Conservation (phyloP, 495 filamentous ascomycete species). For the Monascus purpureus region DNA sequence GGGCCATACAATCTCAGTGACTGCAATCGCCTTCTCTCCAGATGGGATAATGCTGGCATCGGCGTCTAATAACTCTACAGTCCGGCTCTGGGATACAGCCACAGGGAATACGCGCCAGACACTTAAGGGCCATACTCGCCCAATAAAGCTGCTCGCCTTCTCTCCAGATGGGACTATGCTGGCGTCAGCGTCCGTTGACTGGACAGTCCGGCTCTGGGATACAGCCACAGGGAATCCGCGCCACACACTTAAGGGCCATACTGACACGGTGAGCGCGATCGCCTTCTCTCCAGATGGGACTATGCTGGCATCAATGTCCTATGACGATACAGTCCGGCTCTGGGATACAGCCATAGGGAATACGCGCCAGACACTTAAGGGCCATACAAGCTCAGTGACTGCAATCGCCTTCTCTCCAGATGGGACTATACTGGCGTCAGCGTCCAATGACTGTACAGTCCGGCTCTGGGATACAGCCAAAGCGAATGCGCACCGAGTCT, state of each 20-base stretch:
- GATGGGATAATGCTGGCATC: constrained; percentile 11
- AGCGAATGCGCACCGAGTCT: too few species aligned
- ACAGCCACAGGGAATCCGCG: too few species aligned
- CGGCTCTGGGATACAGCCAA: too few species aligned
- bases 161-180: too few species aligned
- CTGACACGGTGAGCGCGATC: constrained; percentile 4
- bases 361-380: too few species aligned
- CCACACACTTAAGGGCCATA: constrained; percentile 13
- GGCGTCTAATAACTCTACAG: constrained; percentile 3
- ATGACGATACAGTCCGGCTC: constrained; percentile 4
- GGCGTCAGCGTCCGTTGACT: too few species aligned
- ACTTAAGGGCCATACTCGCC: too few species aligned
- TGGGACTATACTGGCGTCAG: too few species aligned
- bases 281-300: constrained; percentile 14
- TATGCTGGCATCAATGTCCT: constrained; percentile 9
- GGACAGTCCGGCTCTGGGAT: too few species aligned
- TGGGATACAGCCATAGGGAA: constrained; percentile 6
- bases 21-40: constrained; percentile 12
- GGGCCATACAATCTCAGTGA: constrained; percentile 9
- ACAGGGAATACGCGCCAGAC: too few species aligned
- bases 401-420: constrained; percentile 4
- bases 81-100: constrained; percentile 5
- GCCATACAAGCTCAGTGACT: constrained; percentile 2
- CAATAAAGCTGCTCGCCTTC: too few species aligned
- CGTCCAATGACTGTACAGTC: too few species aligned